phyloP scores from a whole-genome alignment of 1,284 basidiomycete species.

The Leccinum fallax region DNA sequence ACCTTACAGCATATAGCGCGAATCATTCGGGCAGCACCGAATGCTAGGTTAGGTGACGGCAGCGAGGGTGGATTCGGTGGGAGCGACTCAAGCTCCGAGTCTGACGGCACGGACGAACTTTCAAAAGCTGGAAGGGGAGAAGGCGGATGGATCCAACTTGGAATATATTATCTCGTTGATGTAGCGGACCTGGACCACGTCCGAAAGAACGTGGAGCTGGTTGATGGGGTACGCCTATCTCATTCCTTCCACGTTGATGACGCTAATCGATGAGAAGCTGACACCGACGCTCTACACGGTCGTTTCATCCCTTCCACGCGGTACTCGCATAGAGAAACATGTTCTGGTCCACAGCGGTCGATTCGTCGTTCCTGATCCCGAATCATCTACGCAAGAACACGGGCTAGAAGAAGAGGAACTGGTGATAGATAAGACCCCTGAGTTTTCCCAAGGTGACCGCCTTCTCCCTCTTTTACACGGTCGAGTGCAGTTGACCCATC shows the following conservation, averaged over 20 bases:
- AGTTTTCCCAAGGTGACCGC: slow-evolving; percentile 43
- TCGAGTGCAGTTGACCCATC: neutral
- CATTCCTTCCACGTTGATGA: neutral
- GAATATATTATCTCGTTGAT: slow-evolving; percentile 66
- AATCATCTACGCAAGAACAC: slow-evolving; percentile 35
- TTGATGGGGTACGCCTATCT: slow-evolving; percentile 27
- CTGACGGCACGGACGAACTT: neutral
- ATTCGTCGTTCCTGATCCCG: slow-evolving; percentile 41
- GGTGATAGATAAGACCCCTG: slow-evolving; percentile 38
- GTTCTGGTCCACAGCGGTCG: slow-evolving; percentile 67
- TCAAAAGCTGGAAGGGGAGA: slow-evolving; percentile 24
- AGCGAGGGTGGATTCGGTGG: slow-evolving; percentile 30
- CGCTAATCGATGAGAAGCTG: slow-evolving; percentile 9
- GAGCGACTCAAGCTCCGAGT: slow-evolving; percentile 15
- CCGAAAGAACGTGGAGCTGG: slow-evolving; percentile 41
- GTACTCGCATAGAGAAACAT: slow-evolving; percentile 75
- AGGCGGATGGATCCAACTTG: slow-evolving; percentile 60
- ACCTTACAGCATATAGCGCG: slow-evolving; percentile 81
- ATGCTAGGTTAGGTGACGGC: slow-evolving; percentile 26
- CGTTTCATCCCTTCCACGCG: slow-evolving; percentile 76
- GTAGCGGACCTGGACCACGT: slow-evolving; percentile 44
- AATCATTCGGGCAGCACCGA: slow-evolving; percentile 52
- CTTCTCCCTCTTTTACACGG: slow-evolving; percentile 4
- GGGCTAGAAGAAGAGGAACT: slow-evolving; percentile 39
- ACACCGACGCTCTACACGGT: slow-evolving; percentile 66